Percentiles rank a stretch among this genome's conserved stretches.
These are phyloP conservation scores for Xylaria grammica DNA, from an alignment of 495 filamentous ascomycete species.

Conservation along the genomic window DNA sequence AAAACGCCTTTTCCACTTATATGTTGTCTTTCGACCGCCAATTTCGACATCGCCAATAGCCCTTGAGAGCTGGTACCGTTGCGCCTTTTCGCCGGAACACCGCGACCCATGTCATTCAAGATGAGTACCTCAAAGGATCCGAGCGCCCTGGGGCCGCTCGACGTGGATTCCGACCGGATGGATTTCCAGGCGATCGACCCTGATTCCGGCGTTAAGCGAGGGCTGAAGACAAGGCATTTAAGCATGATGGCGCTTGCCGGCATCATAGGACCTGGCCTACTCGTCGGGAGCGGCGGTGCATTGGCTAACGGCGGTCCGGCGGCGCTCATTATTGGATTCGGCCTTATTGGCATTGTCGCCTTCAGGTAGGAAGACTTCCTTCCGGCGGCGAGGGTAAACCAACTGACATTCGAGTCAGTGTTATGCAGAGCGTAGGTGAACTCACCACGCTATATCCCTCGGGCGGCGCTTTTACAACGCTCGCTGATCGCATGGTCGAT, in stretches of 20 bases:
- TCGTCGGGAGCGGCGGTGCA: constrained; percentile 66
- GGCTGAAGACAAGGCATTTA: constrained; percentile 70
- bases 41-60: not conserved
- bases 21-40: not conserved
- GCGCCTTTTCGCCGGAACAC: not conserved
- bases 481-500: constrained; percentile 74
- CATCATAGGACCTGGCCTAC: constrained; percentile 60
- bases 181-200: constrained; percentile 54
- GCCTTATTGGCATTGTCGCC: constrained; percentile 68
- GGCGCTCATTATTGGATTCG: constrained; percentile 68
- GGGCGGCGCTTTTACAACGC: constrained; percentile 63
- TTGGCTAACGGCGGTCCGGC: constrained; percentile 66
- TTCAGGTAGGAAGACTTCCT: constrained; percentile 46
- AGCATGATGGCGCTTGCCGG: constrained; percentile 73
- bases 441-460: constrained; percentile 72
- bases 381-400: constrained; percentile 44
- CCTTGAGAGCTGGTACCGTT: not conserved
- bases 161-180: constrained; percentile 28
- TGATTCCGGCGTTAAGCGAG: constrained; percentile 55
- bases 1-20: not conserved
- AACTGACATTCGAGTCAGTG: constrained; percentile 29
- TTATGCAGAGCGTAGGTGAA: constrained; percentile 70
- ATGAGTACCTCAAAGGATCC: constrained; percentile 10
- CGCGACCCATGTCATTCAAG: not conserved
- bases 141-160: constrained; percentile 10